Base-by-base conservation (phyloP, 192 early-diverging fungal species). In the Allomyces javanicus region DNA sequence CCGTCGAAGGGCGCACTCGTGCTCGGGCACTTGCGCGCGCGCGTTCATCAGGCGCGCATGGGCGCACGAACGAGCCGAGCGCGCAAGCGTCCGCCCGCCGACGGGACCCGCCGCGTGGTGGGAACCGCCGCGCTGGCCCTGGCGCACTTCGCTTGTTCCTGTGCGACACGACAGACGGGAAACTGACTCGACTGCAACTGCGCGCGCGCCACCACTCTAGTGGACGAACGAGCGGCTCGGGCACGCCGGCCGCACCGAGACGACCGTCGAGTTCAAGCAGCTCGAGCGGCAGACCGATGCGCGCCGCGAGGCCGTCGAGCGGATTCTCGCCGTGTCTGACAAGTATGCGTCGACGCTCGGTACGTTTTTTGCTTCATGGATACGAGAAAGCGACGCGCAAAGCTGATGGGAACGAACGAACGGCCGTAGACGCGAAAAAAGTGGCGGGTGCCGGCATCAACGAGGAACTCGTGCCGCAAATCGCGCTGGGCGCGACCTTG, bases 221-320 rank as follows among this genome's bases (percentile, higher is more conserved):
- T 82, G 85, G 75, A 86, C 86, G n/a, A 87, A 86, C 68, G 92
- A 94, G 70, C 83, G 85, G 63, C 73, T 93, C 55, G 89, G 91
- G 23, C 75, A 75, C 64, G 72, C 77, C 24, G 79, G 81, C 65
- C 80, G 76, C 65, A 86, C 88, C 23, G 83, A 86, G 64, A 85
- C 85, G 26, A 80, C 81, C 66, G 91, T 92, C 23, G 91, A 95
- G 63, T 92, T 93, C 74, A 85, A 85, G 67, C 73, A 82, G 12
- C 75, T 94, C 61, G 81, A 90, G 72, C 67, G 77, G 17, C 86
- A 90, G 55, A 91, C 89, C 22, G 85, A 88, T 27, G 66, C 72
- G 62, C 76, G 86, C 27, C 74, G 81, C 25, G 71, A 79, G 12
- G 83, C 82, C 44, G 81, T 83, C 44, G 87, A 90, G 63, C 77